These are phyloP conservation scores for Fusarium keratoplasticum DNA, from an alignment of 2,329 filamentous ascomycete species.

Conservation along the genomic window DNA sequence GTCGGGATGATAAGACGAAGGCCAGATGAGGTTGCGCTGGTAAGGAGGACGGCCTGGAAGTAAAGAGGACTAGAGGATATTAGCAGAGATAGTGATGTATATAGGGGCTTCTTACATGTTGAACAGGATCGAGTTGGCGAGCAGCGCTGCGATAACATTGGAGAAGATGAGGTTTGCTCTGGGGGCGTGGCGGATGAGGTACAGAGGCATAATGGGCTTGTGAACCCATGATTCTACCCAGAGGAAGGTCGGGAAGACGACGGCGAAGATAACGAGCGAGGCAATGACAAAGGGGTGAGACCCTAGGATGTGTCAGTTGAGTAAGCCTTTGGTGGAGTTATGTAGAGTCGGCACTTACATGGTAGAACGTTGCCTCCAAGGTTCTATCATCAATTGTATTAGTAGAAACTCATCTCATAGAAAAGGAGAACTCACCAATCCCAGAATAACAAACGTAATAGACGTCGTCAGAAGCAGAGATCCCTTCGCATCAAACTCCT, in stretches of 20 bases:
- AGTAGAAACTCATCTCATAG: background rate
- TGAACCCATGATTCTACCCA: slow-evolving; percentile 62
- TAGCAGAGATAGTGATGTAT: background rate
- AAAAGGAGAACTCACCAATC: slow-evolving; percentile 58
- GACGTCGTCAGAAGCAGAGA: slow-evolving; percentile 64
- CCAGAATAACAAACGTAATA: slow-evolving; percentile 69
- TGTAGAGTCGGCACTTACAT: slow-evolving; percentile 54
- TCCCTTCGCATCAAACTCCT: slow-evolving; percentile 67
- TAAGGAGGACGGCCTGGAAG: slow-evolving; percentile 80
- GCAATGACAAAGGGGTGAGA: slow-evolving; percentile 68
- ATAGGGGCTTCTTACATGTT: slow-evolving; percentile 60
- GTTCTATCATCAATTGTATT: slow-evolving; percentile 53
- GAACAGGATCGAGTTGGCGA: slow-evolving; percentile 68
- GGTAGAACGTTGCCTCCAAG: slow-evolving; percentile 73
- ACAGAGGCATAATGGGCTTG: slow-evolving; percentile 71
- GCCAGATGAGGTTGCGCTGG: slow-evolving; percentile 77
- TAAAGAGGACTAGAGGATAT: slow-evolving; percentile 69
- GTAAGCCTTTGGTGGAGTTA: background rate
- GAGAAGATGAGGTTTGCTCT: slow-evolving; percentile 68
- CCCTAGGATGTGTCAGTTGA: slow-evolving; percentile 53
- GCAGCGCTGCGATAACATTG: slow-evolving; percentile 63
- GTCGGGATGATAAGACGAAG: slow-evolving; percentile 76
- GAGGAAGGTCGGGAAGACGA: slow-evolving; percentile 64
- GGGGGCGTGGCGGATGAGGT: slow-evolving; percentile 61
- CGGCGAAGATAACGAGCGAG: slow-evolving; percentile 60